Conservation (phyloP, 2,329 filamentous ascomycete species). For the Aspergillus floridensis region DNA sequence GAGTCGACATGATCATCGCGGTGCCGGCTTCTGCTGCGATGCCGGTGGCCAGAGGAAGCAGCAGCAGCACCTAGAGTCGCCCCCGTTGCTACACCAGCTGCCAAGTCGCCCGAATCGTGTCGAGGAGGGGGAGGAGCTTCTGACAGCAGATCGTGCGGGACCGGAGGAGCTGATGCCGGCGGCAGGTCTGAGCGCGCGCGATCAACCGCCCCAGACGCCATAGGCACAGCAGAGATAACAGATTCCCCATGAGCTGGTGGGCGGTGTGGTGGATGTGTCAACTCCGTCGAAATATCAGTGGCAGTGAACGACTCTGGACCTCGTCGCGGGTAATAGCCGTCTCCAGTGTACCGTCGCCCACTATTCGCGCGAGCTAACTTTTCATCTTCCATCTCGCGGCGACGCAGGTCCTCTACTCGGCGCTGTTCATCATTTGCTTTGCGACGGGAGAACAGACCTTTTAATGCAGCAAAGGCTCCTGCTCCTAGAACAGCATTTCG, state of each 20-base stretch:
- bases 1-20: slow-evolving; percentile 50
- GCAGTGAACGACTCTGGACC: slow-evolving; percentile 34
- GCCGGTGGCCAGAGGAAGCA: slow-evolving; percentile 31
- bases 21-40: slow-evolving; percentile 30
- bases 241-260: slow-evolving; percentile 35
- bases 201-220: slow-evolving; percentile 31
- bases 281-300: slow-evolving; percentile 39
- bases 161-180: slow-evolving; percentile 34
- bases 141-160: slow-evolving; percentile 39
- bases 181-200: slow-evolving; percentile 36
- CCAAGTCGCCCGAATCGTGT: slow-evolving; percentile 26
- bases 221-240: slow-evolving; percentile 30
- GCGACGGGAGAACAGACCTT: slow-evolving; percentile 61
- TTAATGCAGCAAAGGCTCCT: slow-evolving; percentile 61
- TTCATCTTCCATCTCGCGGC: slow-evolving; percentile 54
- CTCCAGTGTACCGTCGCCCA: slow-evolving; percentile 66
- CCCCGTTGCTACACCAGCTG: slow-evolving; percentile 32
- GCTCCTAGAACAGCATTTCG: slow-evolving; percentile 63
- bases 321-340: slow-evolving; percentile 50
- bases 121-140: slow-evolving; percentile 25
- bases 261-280: slow-evolving; percentile 30
- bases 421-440: slow-evolving; percentile 57
- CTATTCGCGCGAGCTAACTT: slow-evolving; percentile 53
- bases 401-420: slow-evolving; percentile 55
- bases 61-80: slow-evolving; percentile 32